Evolutionary conservation across 129 eudicot genomes (phyloP).

Genomic region (Flaveria linearis): DNA sequence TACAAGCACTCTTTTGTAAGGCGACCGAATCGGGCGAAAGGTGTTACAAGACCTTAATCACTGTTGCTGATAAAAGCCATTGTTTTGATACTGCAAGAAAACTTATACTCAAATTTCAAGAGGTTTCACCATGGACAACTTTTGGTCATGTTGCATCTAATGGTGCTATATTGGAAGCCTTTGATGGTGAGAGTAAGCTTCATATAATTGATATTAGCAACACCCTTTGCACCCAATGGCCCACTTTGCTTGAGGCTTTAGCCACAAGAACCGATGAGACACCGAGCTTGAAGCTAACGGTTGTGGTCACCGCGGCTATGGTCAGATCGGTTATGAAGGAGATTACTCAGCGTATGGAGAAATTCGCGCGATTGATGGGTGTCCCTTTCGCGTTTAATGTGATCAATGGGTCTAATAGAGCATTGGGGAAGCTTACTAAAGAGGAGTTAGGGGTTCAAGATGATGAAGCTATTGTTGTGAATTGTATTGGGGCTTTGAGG

Average conservation of each 20-base stretch:
- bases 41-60: conserved; percentile 62
- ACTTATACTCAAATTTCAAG: conserved; percentile 74
- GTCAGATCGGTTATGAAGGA: conserved; percentile 69
- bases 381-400: conserved; percentile 82
- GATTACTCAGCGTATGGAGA: conserved; percentile 77
- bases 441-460: conserved; percentile 56
- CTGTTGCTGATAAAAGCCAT: conserved; percentile 62
- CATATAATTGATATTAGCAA: conserved; percentile 85
- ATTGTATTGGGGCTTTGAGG: conserved; percentile 68
- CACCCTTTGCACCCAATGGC: conserved; percentile 96
- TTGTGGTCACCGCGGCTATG: conserved; percentile 52
- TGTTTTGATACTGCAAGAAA: conserved; percentile 67
- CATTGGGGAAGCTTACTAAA: conserved; percentile 51
- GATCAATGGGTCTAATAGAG: conserved; percentile 38
- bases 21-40: conserved; percentile 68
- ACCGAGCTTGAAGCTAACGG: conserved; percentile 67
- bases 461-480: conserved; percentile 70
- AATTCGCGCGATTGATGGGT: conserved; percentile 90
- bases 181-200: conserved; percentile 71
- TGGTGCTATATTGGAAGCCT: conserved; percentile 86
- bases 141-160: conserved; percentile 96
- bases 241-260: conserved; percentile 75
- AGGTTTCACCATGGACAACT: conserved; percentile 90
- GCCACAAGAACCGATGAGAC: conserved; percentile 82
- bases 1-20: conserved; percentile 79